Conservation (phyloP, 495 filamentous ascomycete species). For the Podospora sp. region DNA sequence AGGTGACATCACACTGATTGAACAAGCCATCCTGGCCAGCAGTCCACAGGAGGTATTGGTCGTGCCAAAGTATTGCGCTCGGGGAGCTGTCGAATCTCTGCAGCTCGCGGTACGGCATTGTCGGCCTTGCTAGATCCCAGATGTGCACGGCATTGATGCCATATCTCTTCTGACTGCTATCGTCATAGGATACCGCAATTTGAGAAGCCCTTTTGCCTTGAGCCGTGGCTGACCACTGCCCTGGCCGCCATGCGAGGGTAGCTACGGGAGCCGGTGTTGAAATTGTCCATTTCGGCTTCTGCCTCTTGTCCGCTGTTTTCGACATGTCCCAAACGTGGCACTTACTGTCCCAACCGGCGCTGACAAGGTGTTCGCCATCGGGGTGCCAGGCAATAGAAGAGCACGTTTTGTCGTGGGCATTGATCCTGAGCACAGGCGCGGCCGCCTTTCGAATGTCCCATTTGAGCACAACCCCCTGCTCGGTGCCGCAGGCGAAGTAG, state of each 20-base stretch:
- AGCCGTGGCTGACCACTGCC: slow-evolving; percentile 69
- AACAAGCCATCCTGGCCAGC: slow-evolving; percentile 83
- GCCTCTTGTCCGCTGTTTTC: slow-evolving; percentile 71
- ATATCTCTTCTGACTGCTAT: slow-evolving; percentile 48
- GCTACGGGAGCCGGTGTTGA: slow-evolving; percentile 64
- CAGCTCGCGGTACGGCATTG: slow-evolving; percentile 84
- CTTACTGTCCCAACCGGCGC: slow-evolving; percentile 77
- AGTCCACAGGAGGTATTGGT: slow-evolving; percentile 88
- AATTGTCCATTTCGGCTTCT: slow-evolving; percentile 71
- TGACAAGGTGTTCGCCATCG: slow-evolving; percentile 86
- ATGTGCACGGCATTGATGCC: slow-evolving; percentile 77
- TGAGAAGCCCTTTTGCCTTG: slow-evolving; percentile 63
- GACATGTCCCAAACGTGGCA: slow-evolving; percentile 94
- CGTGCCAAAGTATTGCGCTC: slow-evolving; percentile 84
- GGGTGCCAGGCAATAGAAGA: slow-evolving; percentile 93
- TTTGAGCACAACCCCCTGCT: slow-evolving; percentile 71
- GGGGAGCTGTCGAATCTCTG: slow-evolving; percentile 71
- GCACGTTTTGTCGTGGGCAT: slow-evolving; percentile 78
- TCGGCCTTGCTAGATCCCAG: slow-evolving; percentile 89
- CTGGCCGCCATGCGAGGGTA: slow-evolving; percentile 83
- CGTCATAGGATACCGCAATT: slow-evolving; percentile 56
- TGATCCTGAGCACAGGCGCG: slow-evolving; percentile 65
- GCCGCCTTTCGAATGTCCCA: slow-evolving; percentile 55
- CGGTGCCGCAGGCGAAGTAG: slow-evolving; percentile 87
- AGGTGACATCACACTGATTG: slow-evolving; percentile 84